Percentiles rank a stretch among this genome's conserved stretches.
Evolutionary conservation across 441 rosid species (phyloP).

Genomic region (Gossypium gossypioides): DNA sequence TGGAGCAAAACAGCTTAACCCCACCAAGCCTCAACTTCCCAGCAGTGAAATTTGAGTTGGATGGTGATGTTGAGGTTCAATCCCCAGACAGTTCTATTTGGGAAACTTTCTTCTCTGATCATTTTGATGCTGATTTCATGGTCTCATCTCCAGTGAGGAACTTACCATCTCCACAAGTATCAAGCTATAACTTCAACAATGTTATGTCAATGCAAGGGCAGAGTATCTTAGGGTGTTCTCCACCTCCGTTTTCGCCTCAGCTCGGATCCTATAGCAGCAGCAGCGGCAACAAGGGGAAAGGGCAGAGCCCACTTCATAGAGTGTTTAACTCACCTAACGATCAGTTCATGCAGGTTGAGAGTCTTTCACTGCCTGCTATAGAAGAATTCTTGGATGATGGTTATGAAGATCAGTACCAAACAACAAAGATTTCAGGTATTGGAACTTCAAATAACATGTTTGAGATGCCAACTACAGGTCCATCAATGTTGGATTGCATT

Average conservation of each 20-base stretch:
- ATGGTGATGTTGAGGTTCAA: conserved; percentile 41
- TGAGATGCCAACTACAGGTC: conserved; percentile 19
- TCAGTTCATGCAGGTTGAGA: conserved; percentile 41
- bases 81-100: conserved; percentile 46
- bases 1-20: conserved; percentile 29
- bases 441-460: conserved; percentile 18
- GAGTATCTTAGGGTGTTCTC: conserved; percentile 33
- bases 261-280: conserved; percentile 24
- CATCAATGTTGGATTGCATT: conserved; percentile 27
- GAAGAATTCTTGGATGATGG: conserved; percentile 42
- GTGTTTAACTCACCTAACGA: conserved; percentile 41
- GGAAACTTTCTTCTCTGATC: conserved; percentile 49
- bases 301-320: conserved; percentile 45
- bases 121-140: conserved; percentile 52
- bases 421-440: conserved; percentile 15
- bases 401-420: conserved; percentile 16
- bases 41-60: conserved; percentile 33
- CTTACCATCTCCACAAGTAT: conserved; percentile 26
- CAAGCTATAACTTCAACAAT: conserved; percentile 19
- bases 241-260: conserved; percentile 35
- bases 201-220: conserved; percentile 32
- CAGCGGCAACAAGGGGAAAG: conserved; percentile 28
- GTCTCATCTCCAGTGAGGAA: conserved; percentile 45
- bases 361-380: conserved; percentile 32
- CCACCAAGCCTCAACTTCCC: conserved; percentile 44